Evolutionary conservation across 345 rosid genomes (phyloP).

Genomic region (Anastatica hierochuntica): DNA sequence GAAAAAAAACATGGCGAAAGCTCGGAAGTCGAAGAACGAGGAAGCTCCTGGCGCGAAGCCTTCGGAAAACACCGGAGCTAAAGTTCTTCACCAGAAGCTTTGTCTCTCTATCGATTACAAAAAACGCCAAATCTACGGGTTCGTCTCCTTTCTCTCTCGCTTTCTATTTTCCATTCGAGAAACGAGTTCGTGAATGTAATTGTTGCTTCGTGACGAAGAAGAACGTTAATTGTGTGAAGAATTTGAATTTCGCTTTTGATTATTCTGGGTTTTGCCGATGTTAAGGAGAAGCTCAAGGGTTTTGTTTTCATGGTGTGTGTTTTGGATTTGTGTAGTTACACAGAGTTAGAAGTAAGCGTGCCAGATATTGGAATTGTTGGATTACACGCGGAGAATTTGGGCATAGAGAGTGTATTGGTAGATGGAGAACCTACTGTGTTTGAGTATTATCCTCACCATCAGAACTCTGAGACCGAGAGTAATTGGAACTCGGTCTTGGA

Average conservation of each 20-base stretch:
- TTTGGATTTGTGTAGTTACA: slow-evolving; percentile 37
- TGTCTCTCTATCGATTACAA: slow-evolving; percentile 73
- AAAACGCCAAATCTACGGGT: slow-evolving; percentile 78
- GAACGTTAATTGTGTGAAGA: slow-evolving; percentile 7
- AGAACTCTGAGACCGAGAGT: slow-evolving; percentile 37
- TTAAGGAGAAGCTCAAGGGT: not conserved
- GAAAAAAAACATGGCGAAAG: slow-evolving; percentile 62
- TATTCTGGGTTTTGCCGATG: not conserved
- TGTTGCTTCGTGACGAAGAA: not conserved
- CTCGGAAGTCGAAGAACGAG: slow-evolving; percentile 70
- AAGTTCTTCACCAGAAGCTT: slow-evolving; percentile 90
- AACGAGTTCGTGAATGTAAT: not conserved
- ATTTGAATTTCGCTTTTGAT: not conserved
- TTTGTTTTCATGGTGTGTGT: not conserved
- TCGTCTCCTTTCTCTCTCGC: slow-evolving; percentile 14
- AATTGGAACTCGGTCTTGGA: slow-evolving; percentile 49
- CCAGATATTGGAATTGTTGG: slow-evolving; percentile 94
- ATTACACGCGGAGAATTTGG: slow-evolving; percentile 86
- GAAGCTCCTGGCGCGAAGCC: slow-evolving; percentile 53
- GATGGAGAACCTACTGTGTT: slow-evolving; percentile 88
- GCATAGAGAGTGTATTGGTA: slow-evolving; percentile 70
- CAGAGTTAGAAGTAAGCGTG: slow-evolving; percentile 82
- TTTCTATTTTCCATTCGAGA: not conserved
- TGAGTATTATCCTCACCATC: slow-evolving; percentile 81
- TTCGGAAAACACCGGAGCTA: slow-evolving; percentile 62